Evolutionary conservation across 2,329 filamentous ascomycete genomes (phyloP), one percentile per base, ranked within the genome.

Genomic region (Stagonosporopsis cucurbitacearum): DNA sequence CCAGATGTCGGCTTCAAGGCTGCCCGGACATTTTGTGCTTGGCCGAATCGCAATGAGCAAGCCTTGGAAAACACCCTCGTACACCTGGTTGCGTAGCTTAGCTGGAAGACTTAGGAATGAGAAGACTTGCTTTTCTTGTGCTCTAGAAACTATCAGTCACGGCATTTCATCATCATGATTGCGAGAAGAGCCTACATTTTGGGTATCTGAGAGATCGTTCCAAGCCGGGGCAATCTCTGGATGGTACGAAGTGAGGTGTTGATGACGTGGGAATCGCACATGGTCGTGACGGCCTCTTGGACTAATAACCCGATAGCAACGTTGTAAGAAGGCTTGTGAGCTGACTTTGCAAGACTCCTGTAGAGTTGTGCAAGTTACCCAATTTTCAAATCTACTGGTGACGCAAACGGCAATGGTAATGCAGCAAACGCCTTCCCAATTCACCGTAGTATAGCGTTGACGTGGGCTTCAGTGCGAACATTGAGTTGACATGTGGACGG

Each of bases 81-180:
- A 49, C 12, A 50, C 39, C 3, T 37, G 42, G 26, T 56, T 50
- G 11, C 42, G 36, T 22, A 45, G 37, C 22, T 47, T 47, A 23
- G 53, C 53, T 19, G 53, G 47, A 4, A 56, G 36, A n/a, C 22
- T n/a, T 5, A 56, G 23, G 28, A 47, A 33, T 1, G n/a, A 23
- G 15, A 19, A 42, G 37, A 26, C 33, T 6, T 11, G 17, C 5
- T 37, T 17, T 4, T 26, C 25, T 19, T 28, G 46, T 17, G 19
- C 36, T 7, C 36, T 40, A n/a, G n/a, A n/a, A n/a, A n/a, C n/a
- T n/a, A n/a, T n/a, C 5, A 40, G 36, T 23, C 23, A 20, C 25
- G 11, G 23, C 36, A 7, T 5, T 8, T 23, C 5, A 13, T 6
- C 12, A 15, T 5, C 9, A 8, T 23, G n/a, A n/a, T n/a, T n/a